Base-by-base conservation (phyloP, 139 green algal genomes). In the Auxenochlorella protothecoides region DNA sequence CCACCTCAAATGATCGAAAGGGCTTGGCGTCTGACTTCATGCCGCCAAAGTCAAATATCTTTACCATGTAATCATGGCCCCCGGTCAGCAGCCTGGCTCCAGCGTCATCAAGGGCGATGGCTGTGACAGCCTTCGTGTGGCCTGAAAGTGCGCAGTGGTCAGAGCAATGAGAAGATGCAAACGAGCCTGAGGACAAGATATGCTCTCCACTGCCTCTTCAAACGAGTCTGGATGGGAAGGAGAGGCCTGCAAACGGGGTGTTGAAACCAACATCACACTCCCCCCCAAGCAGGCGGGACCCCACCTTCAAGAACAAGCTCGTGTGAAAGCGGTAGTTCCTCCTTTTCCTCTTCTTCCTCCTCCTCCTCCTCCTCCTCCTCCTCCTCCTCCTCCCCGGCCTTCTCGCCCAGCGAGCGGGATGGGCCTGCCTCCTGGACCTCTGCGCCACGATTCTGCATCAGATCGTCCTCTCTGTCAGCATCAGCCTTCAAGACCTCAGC, bases 31-130 rank as follows among this genome's bases (percentile, higher is more conserved):
- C 89, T 2, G 81, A 75, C 81, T 92, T 95, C 89, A 98, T 95
- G 64, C 92, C 93, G 63, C 89, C 88, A 78, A 97, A 96, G 78
- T 97, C 91, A 71, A 90, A 97, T 6, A 96, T 80, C 10, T 82
- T 81, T 6, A 93, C 73, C n/a, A 62, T 82, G 78, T 94, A 92
- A 79, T 97, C 92, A 8, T 89, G 60, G 44, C 76, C 85, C 27
- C 92, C 92, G 2, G 85, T 88, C 53, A 93, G 69, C 69, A 96
- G 55, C 8, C 92, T 77, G 4, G 74, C 79, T 4, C 92, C 92
- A 16, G 65, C 81, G 72, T 88, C 83, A 57, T 97, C 92, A 11
- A 96, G 53, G 62, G 90, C 90, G 14, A 97, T 53, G 3, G 81
- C 78, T 6, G 76, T 83, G 71, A 97, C 90, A 2, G 82, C 74